These are phyloP conservation scores for Viola pubescens DNA, from an alignment of 441 rosid genomes.

Conservation along the genomic window DNA sequence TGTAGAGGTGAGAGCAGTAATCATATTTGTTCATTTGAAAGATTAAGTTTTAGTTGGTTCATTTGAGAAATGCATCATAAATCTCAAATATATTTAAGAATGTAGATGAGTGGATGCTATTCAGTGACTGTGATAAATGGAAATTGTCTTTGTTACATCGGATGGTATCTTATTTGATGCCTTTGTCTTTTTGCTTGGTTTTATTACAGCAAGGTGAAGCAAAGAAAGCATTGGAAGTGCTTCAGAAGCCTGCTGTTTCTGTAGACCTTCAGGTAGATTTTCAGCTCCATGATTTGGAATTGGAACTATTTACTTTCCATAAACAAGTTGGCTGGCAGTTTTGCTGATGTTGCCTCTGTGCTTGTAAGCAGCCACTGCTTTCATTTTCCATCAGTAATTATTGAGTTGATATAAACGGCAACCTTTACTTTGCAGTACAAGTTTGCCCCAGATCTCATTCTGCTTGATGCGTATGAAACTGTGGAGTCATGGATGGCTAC, in stretches of 20 bases:
- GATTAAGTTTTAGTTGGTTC: neutral
- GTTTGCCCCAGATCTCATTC: constrained; percentile 91
- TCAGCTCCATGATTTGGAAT: constrained; percentile 13
- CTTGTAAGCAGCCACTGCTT: constrained; percentile 8
- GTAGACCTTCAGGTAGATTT: constrained; percentile 75
- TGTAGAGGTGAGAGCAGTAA: too few species aligned
- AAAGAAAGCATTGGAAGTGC: constrained; percentile 88
- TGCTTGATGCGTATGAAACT: constrained; percentile 97
- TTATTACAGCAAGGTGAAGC: constrained; percentile 89
- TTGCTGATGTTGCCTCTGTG: constrained; percentile 3
- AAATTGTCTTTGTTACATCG: neutral
- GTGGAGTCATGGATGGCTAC: constrained; percentile 98
- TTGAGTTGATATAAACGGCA: constrained; percentile 17
- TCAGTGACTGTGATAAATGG: neutral
- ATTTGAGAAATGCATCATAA: neutral
- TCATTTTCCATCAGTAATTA: constrained; percentile 16
- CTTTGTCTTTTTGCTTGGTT: constrained; percentile 4
- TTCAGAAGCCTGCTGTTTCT: constrained; percentile 81
- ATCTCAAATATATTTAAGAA: neutral
- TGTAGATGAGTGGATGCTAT: neutral
- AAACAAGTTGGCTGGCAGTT: constrained; percentile 8
- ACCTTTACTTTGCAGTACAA: constrained; percentile 67
- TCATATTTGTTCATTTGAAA: neutral
- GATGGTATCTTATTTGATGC: neutral
- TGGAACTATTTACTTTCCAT: constrained; percentile 9